Conservation (phyloP, 2,329 filamentous ascomycete species). For the Xylaria hypoxylon region DNA sequence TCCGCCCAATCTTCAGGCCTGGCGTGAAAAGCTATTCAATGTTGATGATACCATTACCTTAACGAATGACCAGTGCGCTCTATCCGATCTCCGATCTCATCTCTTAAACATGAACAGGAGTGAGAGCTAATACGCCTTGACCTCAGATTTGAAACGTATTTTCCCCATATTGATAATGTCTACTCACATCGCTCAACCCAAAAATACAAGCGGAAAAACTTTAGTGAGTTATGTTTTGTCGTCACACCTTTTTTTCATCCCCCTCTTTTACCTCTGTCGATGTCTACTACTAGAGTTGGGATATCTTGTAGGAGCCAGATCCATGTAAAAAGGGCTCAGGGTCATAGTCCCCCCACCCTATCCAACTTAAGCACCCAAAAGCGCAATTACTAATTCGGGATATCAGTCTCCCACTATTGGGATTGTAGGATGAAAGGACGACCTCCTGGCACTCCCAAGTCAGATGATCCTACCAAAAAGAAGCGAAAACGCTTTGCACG, state of each 20-base stretch:
- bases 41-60: conserved; percentile 79
- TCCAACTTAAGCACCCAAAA: neutral
- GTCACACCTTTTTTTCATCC: neutral
- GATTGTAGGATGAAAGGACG: conserved; percentile 85
- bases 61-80: conserved; percentile 74
- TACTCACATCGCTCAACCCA: conserved; percentile 88
- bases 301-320: conserved; percentile 9
- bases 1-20: conserved; percentile 74
- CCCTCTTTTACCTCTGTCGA: neutral
- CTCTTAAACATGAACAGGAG: conserved; percentile 6
- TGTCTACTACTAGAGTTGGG: neutral
- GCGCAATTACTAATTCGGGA: conserved; percentile 19
- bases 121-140: conserved; percentile 36
- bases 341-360: neutral
- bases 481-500: conserved; percentile 82
- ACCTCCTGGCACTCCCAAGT: conserved; percentile 82
- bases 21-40: conserved; percentile 79
- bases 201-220: conserved; percentile 83
- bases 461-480: conserved; percentile 83
- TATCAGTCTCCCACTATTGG: conserved; percentile 78
- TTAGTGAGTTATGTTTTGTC: conserved; percentile 54
- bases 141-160: conserved; percentile 79
- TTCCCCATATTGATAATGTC: conserved; percentile 85
- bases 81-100: conserved; percentile 4
- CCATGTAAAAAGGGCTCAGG: neutral